These are phyloP conservation scores for Aegilops sharonensis DNA, from an alignment of 176 grass and related monocot genomes.

Conservation along the genomic window DNA sequence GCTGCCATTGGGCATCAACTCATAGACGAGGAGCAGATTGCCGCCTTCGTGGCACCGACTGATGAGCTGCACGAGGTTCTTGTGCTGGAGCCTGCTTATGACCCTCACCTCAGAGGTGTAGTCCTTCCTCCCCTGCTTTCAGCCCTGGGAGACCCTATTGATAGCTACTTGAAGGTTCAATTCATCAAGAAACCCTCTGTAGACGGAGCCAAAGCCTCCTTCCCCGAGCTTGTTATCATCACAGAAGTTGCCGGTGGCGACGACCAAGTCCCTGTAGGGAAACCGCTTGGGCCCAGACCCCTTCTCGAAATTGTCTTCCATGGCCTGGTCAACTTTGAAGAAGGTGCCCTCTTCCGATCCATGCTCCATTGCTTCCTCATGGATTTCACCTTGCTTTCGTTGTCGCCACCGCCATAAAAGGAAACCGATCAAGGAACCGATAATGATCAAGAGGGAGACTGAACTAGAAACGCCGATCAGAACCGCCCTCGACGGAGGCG, in stretches of 20 bases:
- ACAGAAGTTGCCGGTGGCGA: not conserved
- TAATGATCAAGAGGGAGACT: not conserved
- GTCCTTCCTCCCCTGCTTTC: slow-evolving; percentile 54
- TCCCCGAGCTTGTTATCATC: not conserved
- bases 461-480: not conserved
- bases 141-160: slow-evolving; percentile 13
- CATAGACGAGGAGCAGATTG: slow-evolving; percentile 40
- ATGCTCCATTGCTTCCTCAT: not conserved
- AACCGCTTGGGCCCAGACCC: not conserved
- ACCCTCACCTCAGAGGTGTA: slow-evolving; percentile 48
- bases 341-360: not conserved
- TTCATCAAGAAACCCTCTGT: not conserved
- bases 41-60: slow-evolving; percentile 33
- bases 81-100: slow-evolving; percentile 41
- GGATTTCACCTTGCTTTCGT: not conserved
- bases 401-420: not conserved
- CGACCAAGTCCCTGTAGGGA: not conserved
- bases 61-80: slow-evolving; percentile 49
- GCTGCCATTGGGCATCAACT: slow-evolving; percentile 54
- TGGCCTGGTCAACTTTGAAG: not conserved
- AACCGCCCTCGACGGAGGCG: not conserved
- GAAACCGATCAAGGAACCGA: not conserved
- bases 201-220: not conserved
- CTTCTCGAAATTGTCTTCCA: not conserved
- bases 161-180: not conserved